Evolutionary conservation across 2,329 filamentous ascomycete species (phyloP).

Genomic region (Volutella citrinella): DNA sequence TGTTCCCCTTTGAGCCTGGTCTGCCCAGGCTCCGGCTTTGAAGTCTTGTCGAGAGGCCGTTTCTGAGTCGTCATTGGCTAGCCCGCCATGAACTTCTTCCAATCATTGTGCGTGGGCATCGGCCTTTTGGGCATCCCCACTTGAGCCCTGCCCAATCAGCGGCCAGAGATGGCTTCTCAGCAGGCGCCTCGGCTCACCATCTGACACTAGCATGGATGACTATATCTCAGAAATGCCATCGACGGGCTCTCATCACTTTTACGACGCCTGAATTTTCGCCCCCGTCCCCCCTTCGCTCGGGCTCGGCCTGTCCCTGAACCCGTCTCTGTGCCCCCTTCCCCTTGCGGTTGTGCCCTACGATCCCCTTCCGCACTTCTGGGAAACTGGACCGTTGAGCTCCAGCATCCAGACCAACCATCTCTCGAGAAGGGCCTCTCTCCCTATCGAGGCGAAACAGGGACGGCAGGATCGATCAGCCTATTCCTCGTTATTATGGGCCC

Average conservation of each 20-base stretch:
- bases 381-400: slow-evolving; percentile 13
- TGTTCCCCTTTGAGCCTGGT: slow-evolving; percentile 24
- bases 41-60: slow-evolving; percentile 15
- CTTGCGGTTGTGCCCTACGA: too few relatives aligned
- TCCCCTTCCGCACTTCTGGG: slow-evolving; percentile 19
- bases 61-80: slow-evolving; percentile 14
- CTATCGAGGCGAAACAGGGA: slow-evolving; percentile 21
- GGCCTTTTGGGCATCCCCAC: slow-evolving; percentile 19
- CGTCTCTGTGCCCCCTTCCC: too few relatives aligned
- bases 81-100: slow-evolving; percentile 13
- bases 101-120: slow-evolving; percentile 16
- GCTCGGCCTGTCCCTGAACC: slow-evolving; percentile 14
- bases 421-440: slow-evolving; percentile 18
- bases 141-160: slow-evolving; percentile 27
- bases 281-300: slow-evolving; percentile 10
- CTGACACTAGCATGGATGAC: slow-evolving; percentile 30
- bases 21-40: slow-evolving; percentile 12
- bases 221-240: slow-evolving; percentile 19
- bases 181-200: slow-evolving; percentile 32
- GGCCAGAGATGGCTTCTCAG: slow-evolving; percentile 24
- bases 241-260: slow-evolving; percentile 21
- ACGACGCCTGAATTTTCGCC: slow-evolving; percentile 17
- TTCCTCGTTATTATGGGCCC: too few relatives aligned
- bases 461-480: too few relatives aligned
- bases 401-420: slow-evolving; percentile 28